A percentile compares a stretch with the other conserved stretches of the same genome.
phyloP scores from a whole-genome alignment of 495 filamentous ascomycete species.

The Halenospora varia region DNA sequence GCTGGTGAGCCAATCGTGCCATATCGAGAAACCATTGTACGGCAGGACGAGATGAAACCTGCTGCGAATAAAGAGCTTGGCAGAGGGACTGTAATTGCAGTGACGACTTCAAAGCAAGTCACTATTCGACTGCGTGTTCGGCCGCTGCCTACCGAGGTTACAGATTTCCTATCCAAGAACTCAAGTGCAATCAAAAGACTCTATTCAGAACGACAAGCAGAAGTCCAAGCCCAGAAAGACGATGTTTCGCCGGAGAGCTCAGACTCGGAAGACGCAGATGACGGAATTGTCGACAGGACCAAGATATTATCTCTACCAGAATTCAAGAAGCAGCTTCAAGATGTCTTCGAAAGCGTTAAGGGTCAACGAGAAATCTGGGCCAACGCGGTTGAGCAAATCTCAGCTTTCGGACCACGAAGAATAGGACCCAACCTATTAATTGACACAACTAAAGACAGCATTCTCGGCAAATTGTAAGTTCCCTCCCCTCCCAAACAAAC shows the following conservation, averaged over 20 bases:
- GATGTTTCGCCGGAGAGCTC: constrained; percentile 23
- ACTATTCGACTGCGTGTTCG: constrained; percentile 72
- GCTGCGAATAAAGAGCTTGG: constrained; percentile 82
- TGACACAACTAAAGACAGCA: constrained; percentile 69
- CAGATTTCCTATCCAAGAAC: constrained; percentile 81
- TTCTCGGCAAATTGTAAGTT: constrained; percentile 72
- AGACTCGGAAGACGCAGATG: constrained; percentile 47
- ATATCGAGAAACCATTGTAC: constrained; percentile 88
- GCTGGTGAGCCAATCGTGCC: constrained; percentile 92
- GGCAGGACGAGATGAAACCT: constrained; percentile 83
- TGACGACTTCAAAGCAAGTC: constrained; percentile 81
- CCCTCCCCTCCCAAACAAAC: background rate
- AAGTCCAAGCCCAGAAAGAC: constrained; percentile 31
- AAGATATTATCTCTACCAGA: constrained; percentile 63
- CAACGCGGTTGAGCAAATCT: constrained; percentile 72
- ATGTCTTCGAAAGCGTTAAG: constrained; percentile 59
- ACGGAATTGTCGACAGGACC: constrained; percentile 45
- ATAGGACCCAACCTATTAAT: constrained; percentile 87
- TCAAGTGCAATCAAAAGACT: constrained; percentile 71
- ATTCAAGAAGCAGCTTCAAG: constrained; percentile 66
- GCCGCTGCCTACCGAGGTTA: constrained; percentile 74
- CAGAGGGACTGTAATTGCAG: constrained; percentile 71
- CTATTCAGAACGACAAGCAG: constrained; percentile 60
- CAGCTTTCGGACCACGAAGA: constrained; percentile 82
- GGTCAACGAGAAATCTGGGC: constrained; percentile 72